Conservation (phyloP, 169 alveolate species). For the Plasmodium reichenowi region DNA sequence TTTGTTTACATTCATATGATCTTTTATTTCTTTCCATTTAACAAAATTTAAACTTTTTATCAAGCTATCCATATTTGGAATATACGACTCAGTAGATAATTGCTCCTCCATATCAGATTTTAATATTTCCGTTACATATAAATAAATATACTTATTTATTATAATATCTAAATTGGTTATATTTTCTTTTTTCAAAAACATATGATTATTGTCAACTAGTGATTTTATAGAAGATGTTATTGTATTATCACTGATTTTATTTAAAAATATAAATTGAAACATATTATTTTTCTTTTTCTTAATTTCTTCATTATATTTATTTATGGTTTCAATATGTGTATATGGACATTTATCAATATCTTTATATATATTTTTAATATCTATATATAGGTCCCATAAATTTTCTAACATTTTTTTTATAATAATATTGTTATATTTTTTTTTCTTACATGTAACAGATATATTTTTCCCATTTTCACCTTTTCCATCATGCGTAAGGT, state of each 20-base stretch:
- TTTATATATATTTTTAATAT: constrained; percentile 51
- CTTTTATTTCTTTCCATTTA: not conserved
- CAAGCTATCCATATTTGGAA: constrained; percentile 21
- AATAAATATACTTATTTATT: constrained; percentile 33
- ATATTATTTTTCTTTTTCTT: constrained; percentile 45
- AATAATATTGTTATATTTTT: not conserved
- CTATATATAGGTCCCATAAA: constrained; percentile 75
- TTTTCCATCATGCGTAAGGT: too few relatives aligned
- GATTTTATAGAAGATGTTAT: not conserved
- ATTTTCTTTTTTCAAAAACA: constrained; percentile 25
- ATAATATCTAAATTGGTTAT: constrained; percentile 47
- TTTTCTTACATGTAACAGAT: not conserved
- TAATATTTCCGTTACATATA: constrained; percentile 21
- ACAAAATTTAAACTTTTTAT: constrained; percentile 16
- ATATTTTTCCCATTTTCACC: not conserved
- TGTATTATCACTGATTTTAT: constrained; percentile 6
- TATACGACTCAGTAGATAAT: not conserved
- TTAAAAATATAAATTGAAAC: constrained; percentile 35
- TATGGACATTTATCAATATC: constrained; percentile 71
- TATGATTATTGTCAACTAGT: constrained; percentile 16
- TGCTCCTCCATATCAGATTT: not conserved
- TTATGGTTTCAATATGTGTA: constrained; percentile 63
- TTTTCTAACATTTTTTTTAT: constrained; percentile 54
- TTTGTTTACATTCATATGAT: not conserved
- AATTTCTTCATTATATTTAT: constrained; percentile 67